Evolutionary conservation across 352 stramenopile genomes (phyloP), one percentile per base, ranked within the genome.

Genomic region (Pythium volutum): DNA sequence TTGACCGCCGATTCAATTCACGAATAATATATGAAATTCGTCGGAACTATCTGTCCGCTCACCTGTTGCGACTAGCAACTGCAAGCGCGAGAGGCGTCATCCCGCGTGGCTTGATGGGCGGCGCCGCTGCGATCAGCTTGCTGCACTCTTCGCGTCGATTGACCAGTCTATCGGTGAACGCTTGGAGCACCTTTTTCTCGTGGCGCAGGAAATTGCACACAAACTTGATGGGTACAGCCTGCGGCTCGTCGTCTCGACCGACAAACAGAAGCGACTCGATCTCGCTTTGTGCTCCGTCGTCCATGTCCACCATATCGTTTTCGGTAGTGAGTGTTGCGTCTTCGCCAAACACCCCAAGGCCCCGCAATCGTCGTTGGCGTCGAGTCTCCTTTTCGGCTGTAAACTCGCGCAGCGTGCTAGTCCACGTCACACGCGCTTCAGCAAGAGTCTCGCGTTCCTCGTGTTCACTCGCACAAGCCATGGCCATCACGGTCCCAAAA

Each of bases 151-250:
- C 73, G 9, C 76, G 67, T 8, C 79, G 67, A 48, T 73, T 67
- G 16, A 87, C 51, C 10, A 88, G 71, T 58, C 77, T 50, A 4
- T 85, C 63, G 10, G 75, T 84, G 57, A 82, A 88, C n/a, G 66
- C 22, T 16, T 62, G 48, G 27, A 88, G 61, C 6, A 74, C 47
- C 3, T 59, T 14, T 34, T 70, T 71, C 55, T 88, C 76, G 12
- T 55, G 62, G n/a, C 73, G 70, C 15, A 88, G 62, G 15, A 61
- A 57, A 14, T 58, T 54, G 3, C 66, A 59, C 22, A 83, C 65
- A 29, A 71, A 77, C 36, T 76, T 59, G 31, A 88, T 71, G 3
- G 76, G 69, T 8, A 85, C 36, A 1, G 33, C 71, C 3, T 69
- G 54, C 2, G 51, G 64, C 18, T 79, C 73, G 16, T 77, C 60